Conservation (phyloP, 179 eudicot species). For the Drosera spatulata region DNA sequence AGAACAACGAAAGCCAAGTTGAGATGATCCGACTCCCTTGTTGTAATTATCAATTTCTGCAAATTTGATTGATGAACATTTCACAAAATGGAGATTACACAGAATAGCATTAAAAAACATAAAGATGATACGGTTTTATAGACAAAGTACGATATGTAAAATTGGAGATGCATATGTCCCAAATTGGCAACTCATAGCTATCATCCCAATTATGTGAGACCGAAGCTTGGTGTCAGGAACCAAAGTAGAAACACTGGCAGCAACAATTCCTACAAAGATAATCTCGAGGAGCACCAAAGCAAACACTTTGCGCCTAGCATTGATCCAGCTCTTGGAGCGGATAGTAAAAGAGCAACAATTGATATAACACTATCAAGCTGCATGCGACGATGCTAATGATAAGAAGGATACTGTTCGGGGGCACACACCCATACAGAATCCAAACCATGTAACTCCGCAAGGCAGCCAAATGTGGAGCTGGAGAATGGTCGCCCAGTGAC, state of each 20-base stretch:
- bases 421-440: slow-evolving; percentile 75
- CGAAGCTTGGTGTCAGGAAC: slow-evolving; percentile 44
- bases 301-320: slow-evolving; percentile 30
- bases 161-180: slow-evolving; percentile 89
- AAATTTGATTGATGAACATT: too few species aligned
- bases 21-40: too few species aligned
- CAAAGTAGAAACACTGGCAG: slow-evolving; percentile 31
- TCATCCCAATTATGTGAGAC: slow-evolving; percentile 48
- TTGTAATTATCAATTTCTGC: too few species aligned
- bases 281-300: slow-evolving; percentile 30
- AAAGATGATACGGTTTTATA: too few species aligned
- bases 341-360: slow-evolving; percentile 40
- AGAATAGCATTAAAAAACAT: too few species aligned
- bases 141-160: slow-evolving; percentile 48
- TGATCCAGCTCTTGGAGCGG: slow-evolving; percentile 27
- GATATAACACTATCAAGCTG: slow-evolving; percentile 40
- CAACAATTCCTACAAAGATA: slow-evolving; percentile 26
- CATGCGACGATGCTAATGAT: slow-evolving; percentile 70
- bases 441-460: slow-evolving; percentile 75
- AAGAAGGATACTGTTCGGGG: slow-evolving; percentile 62
- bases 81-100: too few species aligned
- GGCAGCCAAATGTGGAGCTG: slow-evolving; percentile 69
- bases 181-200: slow-evolving; percentile 43
- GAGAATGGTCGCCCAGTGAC: slow-evolving; percentile 66
- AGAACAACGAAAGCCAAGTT: too few species aligned